These are phyloP conservation scores for Lentinula guzmanii DNA, from an alignment of 768 basidiomycete species.

Conservation along the genomic window DNA sequence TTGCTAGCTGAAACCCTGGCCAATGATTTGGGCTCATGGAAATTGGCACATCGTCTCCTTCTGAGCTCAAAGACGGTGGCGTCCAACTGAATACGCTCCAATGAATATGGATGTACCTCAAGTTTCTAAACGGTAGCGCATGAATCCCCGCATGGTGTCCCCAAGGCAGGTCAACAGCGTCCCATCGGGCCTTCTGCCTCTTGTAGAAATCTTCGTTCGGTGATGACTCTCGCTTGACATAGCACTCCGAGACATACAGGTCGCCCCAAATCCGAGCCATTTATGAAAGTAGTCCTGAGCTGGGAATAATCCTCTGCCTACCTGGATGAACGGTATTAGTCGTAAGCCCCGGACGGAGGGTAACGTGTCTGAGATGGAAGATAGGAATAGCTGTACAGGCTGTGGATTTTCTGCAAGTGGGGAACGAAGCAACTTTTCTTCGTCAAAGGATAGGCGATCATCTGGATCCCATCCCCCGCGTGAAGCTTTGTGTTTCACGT, in stretches of 20 bases:
- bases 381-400: neutral
- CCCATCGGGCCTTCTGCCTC: neutral
- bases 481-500: neutral
- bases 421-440: neutral
- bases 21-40: neutral
- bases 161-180: neutral
- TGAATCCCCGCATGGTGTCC: neutral
- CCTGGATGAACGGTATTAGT: neutral
- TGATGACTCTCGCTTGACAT: neutral
- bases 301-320: neutral
- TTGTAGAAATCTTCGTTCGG: neutral
- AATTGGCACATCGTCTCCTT: too few relatives aligned
- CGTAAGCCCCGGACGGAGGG: neutral
- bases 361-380: neutral
- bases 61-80: too few relatives aligned
- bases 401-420: neutral
- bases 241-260: neutral
- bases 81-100: constrained; percentile 4
- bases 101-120: neutral
- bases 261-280: neutral
- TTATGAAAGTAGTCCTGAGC: neutral
- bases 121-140: neutral
- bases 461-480: neutral
- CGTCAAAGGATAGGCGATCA: neutral
- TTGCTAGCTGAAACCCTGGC: neutral